These are phyloP conservation scores for Penicillium cataractarum DNA, from an alignment of 495 filamentous ascomycete genomes.

Conservation along the genomic window DNA sequence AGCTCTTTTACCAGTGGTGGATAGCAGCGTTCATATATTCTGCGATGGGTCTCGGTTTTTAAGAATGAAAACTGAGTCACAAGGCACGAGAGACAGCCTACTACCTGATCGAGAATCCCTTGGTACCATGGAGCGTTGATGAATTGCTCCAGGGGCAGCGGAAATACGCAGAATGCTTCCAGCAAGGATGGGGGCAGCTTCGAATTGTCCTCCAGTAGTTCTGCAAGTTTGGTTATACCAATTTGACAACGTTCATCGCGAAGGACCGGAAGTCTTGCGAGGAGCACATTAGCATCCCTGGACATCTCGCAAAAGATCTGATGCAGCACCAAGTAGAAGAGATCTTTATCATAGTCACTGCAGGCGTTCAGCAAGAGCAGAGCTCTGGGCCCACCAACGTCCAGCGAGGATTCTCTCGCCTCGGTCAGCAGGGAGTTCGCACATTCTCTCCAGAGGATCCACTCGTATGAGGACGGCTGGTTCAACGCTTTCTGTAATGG, in stretches of 20 bases:
- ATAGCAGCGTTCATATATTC: slow-evolving; percentile 44
- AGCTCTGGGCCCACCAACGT: slow-evolving; percentile 45
- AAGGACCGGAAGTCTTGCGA: slow-evolving; percentile 23
- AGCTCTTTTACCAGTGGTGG: slow-evolving; percentile 68
- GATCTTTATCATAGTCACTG: slow-evolving; percentile 44
- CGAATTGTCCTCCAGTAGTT: slow-evolving; percentile 14
- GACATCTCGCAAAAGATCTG: slow-evolving; percentile 64
- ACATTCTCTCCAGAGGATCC: slow-evolving; percentile 15
- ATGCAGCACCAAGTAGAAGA: slow-evolving; percentile 68
- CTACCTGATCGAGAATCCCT: not conserved
- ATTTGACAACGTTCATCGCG: not conserved
- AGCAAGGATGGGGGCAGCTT: not conserved
- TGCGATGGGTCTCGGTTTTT: slow-evolving; percentile 33
- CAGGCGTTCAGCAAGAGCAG: slow-evolving; percentile 62
- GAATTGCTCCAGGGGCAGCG: not conserved
- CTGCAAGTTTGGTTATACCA: slow-evolving; percentile 7
- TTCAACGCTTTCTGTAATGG: not conserved
- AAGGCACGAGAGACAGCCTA: slow-evolving; percentile 21
- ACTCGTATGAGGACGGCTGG: not conserved
- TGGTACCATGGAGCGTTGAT: slow-evolving; percentile 14
- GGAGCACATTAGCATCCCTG: slow-evolving; percentile 16
- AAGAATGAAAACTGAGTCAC: slow-evolving; percentile 33
- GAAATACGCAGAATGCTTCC: slow-evolving; percentile 5
- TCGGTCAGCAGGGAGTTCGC: slow-evolving; percentile 13
- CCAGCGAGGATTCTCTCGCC: not conserved